Conservation (phyloP, 257 asterid genomes). For the Solanum arcanum region DNA sequence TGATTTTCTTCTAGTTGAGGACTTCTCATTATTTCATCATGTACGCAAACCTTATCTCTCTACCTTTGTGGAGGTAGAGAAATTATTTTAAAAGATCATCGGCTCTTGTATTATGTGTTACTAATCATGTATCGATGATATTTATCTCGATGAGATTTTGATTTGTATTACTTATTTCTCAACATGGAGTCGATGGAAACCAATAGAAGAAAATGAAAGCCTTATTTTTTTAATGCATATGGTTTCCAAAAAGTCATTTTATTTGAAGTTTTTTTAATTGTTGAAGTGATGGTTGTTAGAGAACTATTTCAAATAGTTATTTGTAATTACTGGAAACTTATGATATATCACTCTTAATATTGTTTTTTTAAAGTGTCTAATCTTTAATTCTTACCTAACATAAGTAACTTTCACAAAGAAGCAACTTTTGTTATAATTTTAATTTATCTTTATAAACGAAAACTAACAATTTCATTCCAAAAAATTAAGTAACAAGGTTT, state of each 20-base stretch:
- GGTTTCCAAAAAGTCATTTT: neutral
- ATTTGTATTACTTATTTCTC: neutral
- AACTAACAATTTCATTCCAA: neutral
- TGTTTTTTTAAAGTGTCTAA: neutral
- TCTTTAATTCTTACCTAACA: neutral
- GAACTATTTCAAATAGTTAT: neutral
- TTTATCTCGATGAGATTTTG: neutral
- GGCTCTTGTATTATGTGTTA: neutral
- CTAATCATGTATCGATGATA: neutral
- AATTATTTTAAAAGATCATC: neutral
- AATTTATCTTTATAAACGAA: neutral
- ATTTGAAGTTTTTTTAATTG: neutral
- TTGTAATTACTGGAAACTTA: neutral
- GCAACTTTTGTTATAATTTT: neutral
- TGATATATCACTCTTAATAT: neutral
- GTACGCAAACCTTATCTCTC: neutral
- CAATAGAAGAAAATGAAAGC: neutral
- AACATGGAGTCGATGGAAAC: neutral
- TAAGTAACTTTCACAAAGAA: neutral
- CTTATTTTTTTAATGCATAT: neutral
- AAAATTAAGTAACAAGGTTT: neutral
- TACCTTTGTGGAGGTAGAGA: neutral
- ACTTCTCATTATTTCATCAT: neutral
- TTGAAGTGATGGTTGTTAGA: neutral
- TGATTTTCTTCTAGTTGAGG: neutral